Conservation (phyloP, 495 filamentous ascomycete genomes). For the Margaritispora aquatica region DNA sequence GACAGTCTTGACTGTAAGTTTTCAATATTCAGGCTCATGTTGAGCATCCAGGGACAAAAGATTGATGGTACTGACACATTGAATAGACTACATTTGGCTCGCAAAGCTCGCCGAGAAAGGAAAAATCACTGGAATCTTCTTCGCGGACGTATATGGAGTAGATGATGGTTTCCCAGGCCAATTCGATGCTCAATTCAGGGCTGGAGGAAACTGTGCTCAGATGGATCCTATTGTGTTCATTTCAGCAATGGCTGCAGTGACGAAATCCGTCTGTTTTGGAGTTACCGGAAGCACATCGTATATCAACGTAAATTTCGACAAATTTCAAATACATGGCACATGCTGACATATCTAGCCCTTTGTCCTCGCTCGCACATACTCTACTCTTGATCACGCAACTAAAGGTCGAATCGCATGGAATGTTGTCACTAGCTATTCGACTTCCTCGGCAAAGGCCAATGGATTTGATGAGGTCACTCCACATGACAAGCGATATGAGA, state of each 20-base stretch:
- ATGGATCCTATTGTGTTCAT: conserved; percentile 43
- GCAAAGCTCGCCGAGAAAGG: conserved; percentile 54
- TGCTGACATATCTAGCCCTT: conserved; percentile 41
- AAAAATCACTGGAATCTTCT: conserved; percentile 52
- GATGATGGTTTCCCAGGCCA: conserved; percentile 44
- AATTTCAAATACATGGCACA: neutral
- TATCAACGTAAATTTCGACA: neutral
- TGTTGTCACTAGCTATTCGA: conserved; percentile 56
- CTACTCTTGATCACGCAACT: conserved; percentile 58
- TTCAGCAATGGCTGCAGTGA: conserved; percentile 50
- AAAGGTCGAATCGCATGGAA: conserved; percentile 58
- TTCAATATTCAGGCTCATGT: too few species aligned
- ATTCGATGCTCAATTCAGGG: neutral
- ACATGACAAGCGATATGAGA: conserved; percentile 54
- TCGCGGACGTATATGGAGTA: conserved; percentile 56
- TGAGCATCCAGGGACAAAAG: too few species aligned
- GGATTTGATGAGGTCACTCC: conserved; percentile 49
- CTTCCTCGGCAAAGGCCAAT: conserved; percentile 52
- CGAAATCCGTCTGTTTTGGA: conserved; percentile 47
- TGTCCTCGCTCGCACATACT: conserved; percentile 51
- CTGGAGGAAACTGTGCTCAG: neutral
- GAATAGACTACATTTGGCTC: conserved; percentile 44
- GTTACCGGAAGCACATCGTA: conserved; percentile 54
- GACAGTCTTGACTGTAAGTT: conserved; percentile 41
- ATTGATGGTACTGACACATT: too few species aligned